These are phyloP conservation scores for Solanum ossicruentum DNA, from an alignment of 257 asterid genomes.

Conservation along the genomic window DNA sequence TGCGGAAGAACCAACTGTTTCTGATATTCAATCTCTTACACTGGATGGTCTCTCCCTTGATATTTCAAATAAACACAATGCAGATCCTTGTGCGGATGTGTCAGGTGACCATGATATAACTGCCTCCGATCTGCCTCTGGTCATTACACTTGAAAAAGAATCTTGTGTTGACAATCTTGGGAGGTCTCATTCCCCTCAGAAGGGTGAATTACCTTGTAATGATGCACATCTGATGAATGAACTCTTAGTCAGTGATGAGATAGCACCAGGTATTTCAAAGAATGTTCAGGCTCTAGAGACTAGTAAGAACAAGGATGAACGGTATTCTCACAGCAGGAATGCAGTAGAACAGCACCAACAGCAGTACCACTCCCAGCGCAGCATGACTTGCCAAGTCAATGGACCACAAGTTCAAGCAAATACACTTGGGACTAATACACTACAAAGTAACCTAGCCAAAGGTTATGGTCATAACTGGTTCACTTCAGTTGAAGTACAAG, in stretches of 20 bases:
- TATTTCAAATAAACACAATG: conserved; percentile 20
- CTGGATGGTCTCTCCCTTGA: conserved; percentile 40
- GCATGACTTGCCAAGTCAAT: conserved; percentile 27
- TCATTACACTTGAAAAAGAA: conserved; percentile 10
- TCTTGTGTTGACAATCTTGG: conserved; percentile 15
- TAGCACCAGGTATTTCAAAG: conserved; percentile 18
- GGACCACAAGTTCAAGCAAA: conserved; percentile 33
- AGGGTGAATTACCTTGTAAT: conserved; percentile 19
- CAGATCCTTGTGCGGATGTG: conserved; percentile 12
- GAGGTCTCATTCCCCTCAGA: conserved; percentile 17
- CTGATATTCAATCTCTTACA: conserved; percentile 30
- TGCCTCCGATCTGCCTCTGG: conserved; percentile 15
- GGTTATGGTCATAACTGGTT: conserved; percentile 16
- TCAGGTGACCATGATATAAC: conserved; percentile 18
- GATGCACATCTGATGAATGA: conserved; percentile 22
- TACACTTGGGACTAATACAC: conserved; percentile 15
- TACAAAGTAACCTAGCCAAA: conserved; percentile 11
- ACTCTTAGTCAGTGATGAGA: conserved; percentile 14
- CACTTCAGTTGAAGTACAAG: conserved; percentile 40
- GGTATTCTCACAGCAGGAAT: conserved; percentile 24
- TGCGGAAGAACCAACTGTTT: conserved; percentile 34
- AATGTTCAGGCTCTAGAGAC: conserved; percentile 14
- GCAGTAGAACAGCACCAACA: conserved; percentile 8
- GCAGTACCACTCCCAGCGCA: conserved; percentile 29
- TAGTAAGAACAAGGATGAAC: conserved; percentile 23